Base-by-base conservation (phyloP, 192 early-diverging fungal species). In the Neocallimastix lanati region DNA sequence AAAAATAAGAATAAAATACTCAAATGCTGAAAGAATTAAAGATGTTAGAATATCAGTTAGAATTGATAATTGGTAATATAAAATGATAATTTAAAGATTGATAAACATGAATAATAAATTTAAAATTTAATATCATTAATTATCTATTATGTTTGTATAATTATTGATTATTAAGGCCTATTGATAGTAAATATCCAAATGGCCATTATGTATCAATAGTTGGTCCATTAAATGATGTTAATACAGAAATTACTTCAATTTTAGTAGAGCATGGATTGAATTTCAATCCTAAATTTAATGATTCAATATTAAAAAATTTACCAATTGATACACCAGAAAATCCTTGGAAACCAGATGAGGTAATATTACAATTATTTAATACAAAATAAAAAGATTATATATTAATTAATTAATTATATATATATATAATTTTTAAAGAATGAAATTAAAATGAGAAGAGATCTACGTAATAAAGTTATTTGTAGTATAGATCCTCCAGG, bases 401-500 rank as follows among this genome's bases (percentile, higher is more conserved):
- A 21, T 37, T 13, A 1, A 13, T 13, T 37, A 13, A 67, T 67
- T 21, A 21, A n/a, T 67, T n/a, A 67, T 50, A 50, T 50, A 67
- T 27, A 7, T n/a, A n/a, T n/a, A n/a, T n/a, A n/a, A n/a, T 21
- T n/a, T 35, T 33, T 76, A 18, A 79, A 81, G 29, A 89, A 90
- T 13, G 84, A 84, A 78, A 33, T 86, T n/a, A 76, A 78, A 9
- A 77, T 67, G 50, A 81, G 85, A 40, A 80, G 81, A 37, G 86
- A 87, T 85, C 50, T 86, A 77, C 82, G 86, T 29, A 30, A 79
- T 27, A 81, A 83, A 30, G 86, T 84, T 29, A 76, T 90, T 1
- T 88, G 88, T 80, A 93, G 93, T 79, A 93, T 94, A 79, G 93
- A 94, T 80, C 93, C 93, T 9, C 87, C 85, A 18, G 91, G 91